Base-by-base conservation (phyloP, 169 alveolate genomes). In the Hepatocystis sp. region DNA sequence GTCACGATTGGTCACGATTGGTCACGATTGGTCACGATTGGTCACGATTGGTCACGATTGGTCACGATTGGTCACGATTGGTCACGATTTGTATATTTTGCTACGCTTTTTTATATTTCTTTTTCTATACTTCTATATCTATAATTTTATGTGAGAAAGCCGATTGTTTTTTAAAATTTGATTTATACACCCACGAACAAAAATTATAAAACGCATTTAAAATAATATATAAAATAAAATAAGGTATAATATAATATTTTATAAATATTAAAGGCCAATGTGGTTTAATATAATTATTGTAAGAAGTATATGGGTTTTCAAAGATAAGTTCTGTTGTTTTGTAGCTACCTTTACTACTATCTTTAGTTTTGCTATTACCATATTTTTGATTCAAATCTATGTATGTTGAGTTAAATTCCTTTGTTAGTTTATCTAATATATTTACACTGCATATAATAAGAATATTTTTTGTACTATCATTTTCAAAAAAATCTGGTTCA, bases 231-330 rank as follows among this genome's bases (percentile, higher is more conserved):
- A 71, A 42, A 55, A 71, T 71, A 25, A 71, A 28, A 36, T 58
- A 71, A 15, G 86, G 86, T 10, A 71, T 25, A 21, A 71, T 23
- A 56, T 71, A 71, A 56, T 71, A 71, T 47, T 71, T 71, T 27
- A 71, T 56, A 36, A 71, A 13, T 56, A 71, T 71, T 2, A 71
- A 65, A 5, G 86, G 86, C 86, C 86, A 71, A 40, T 71, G 86
- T 19, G 86, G 86, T 19, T 71, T 71, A 0, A 71, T 49, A 58
- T 71, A 42, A 21, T 46, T 19, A 32, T 63, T 63, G 19, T 71
- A 71, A n/a, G 86, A 71, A 44, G 55, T 71, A 27, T 71, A 71
- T n/a, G 63, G 68, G 25, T 71, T 71, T 44, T 71, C 76, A 27
- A 40, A 71, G 13, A 58, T 51, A 7, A 71, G 23, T n/a, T 23